Evolutionary conservation across 106 monocot species (phyloP).

Genomic region (Dactylorhiza incarnata): DNA sequence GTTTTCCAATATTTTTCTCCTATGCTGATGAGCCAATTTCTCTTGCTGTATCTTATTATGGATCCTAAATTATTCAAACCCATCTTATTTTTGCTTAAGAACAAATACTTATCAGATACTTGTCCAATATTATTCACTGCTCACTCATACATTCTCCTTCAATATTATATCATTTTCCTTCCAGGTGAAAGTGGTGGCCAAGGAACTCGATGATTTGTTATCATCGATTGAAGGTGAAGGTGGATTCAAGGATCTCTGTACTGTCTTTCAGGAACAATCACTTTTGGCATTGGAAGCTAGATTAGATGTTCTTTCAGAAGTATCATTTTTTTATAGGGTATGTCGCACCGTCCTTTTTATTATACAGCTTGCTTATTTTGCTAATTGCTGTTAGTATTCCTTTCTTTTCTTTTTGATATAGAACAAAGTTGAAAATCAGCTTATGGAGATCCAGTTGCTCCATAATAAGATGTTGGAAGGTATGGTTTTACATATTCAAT

Average conservation of each 20-base stretch:
- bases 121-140: not conserved
- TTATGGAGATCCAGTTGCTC: slow-evolving; percentile 64
- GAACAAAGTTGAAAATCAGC: slow-evolving; percentile 45
- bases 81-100: not conserved
- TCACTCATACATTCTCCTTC: not conserved
- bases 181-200: slow-evolving; percentile 67
- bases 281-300: slow-evolving; percentile 56
- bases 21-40: too few relatives aligned
- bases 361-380: not conserved
- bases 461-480: slow-evolving; percentile 75
- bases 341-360: not conserved
- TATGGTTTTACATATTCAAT: slow-evolving; percentile 7
- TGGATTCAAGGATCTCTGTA: slow-evolving; percentile 63
- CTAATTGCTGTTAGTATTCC: not conserved
- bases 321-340: slow-evolving; percentile 50
- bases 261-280: slow-evolving; percentile 35
- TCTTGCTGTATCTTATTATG: not conserved
- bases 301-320: slow-evolving; percentile 41
- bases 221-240: slow-evolving; percentile 65
- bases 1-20: not conserved
- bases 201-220: slow-evolving; percentile 73
- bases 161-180: slow-evolving; percentile 1
- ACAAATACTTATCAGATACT: not conserved
- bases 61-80: not conserved
- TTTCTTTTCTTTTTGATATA: slow-evolving; percentile 10